phyloP scores from a whole-genome alignment of 2,329 filamentous ascomycete genomes.

The Mycocentrospora acerina region DNA sequence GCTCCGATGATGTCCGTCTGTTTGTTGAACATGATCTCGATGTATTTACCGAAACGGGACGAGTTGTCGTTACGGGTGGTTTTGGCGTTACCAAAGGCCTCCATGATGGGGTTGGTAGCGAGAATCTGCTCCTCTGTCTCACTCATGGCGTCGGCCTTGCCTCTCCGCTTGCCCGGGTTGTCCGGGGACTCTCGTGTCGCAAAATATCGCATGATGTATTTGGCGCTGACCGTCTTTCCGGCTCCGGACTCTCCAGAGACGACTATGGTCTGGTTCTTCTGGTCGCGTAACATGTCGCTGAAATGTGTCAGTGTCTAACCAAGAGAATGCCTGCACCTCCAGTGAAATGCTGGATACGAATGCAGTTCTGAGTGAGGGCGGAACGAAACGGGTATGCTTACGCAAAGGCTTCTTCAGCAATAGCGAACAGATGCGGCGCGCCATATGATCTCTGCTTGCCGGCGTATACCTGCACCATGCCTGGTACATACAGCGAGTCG shows the following conservation, averaged over 20 bases:
- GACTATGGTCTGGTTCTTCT: constrained; percentile 95
- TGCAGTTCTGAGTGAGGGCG: neutral
- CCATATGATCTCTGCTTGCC: constrained; percentile 96
- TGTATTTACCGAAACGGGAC: constrained; percentile 98
- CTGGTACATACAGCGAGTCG: constrained; percentile 96
- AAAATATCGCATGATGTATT: constrained; percentile 99
- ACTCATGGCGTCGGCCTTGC: constrained; percentile 78
- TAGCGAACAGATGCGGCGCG: constrained; percentile 96
- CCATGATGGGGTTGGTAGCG: constrained; percentile 99
- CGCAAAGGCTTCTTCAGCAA: constrained; percentile 98
- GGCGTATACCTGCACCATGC: constrained; percentile 99
- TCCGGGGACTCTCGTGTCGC: constrained; percentile 94
- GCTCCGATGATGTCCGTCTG: constrained; percentile 95
- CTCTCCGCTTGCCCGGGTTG: constrained; percentile 78
- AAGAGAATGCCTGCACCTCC: neutral
- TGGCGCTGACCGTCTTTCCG: constrained; percentile 97
- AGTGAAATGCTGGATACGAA: neutral
- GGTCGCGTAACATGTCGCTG: constrained; percentile 94
- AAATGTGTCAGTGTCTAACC: constrained; percentile 14
- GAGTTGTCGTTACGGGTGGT: constrained; percentile 99
- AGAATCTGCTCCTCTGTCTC: constrained; percentile 98
- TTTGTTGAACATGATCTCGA: constrained; percentile 98
- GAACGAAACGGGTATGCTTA: constrained; percentile 50
- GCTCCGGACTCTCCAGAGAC: constrained; percentile 99
- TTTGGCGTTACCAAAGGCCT: constrained; percentile 99